Evolutionary conservation across 305 asterid species (phyloP).

Genomic region (Fraxinus floribunda): DNA sequence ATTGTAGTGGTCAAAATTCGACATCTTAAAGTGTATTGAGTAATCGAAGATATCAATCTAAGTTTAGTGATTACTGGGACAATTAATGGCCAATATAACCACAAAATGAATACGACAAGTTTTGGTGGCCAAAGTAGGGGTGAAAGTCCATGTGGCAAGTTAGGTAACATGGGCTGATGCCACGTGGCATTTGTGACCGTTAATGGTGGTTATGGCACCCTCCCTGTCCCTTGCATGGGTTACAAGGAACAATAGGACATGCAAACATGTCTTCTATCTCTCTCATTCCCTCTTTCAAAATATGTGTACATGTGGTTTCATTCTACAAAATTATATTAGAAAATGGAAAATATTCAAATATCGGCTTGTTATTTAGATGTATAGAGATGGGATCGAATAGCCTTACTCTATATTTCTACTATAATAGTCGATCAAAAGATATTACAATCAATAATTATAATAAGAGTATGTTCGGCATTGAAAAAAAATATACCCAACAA

Average conservation of each 20-base stretch:
- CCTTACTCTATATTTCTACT: background rate
- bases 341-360: background rate
- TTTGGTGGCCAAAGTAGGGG: constrained; percentile 16
- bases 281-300: background rate
- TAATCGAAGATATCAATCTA: too few relatives aligned
- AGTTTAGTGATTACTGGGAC: background rate
- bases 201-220: constrained; percentile 39
- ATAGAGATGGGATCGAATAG: background rate
- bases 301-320: background rate
- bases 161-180: constrained; percentile 27
- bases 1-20: too few relatives aligned
- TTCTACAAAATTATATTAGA: background rate
- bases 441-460: too few relatives aligned
- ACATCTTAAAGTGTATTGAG: too few relatives aligned
- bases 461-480: background rate
- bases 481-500: too few relatives aligned
- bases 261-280: constrained; percentile 27
- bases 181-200: constrained; percentile 42
- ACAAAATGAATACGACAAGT: background rate
- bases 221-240: constrained; percentile 33
- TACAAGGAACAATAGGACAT: constrained; percentile 27
- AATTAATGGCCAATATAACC: background rate
- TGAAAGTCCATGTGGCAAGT: constrained; percentile 27
- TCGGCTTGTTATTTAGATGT: background rate
- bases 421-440: background rate